phyloP scores from a whole-genome alignment of 2,329 filamentous ascomycete genomes.

The Sporothrix curviconia region DNA sequence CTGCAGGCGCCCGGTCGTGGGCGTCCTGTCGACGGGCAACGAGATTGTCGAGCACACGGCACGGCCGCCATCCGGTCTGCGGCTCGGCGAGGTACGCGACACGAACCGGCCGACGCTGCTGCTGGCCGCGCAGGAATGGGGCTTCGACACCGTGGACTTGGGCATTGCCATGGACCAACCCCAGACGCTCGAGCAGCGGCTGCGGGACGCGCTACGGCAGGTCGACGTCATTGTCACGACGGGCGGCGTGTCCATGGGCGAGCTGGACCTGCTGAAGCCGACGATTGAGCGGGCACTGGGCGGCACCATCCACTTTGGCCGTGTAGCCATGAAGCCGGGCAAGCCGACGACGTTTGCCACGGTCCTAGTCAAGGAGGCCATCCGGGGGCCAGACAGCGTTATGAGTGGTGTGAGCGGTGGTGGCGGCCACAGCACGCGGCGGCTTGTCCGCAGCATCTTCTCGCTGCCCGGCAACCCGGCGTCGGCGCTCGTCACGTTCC shows the following conservation, averaged over 20 bases:
- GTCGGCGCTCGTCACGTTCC: conserved; percentile 84
- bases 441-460: conserved; percentile 68
- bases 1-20: conserved; percentile 71
- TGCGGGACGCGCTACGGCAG: conserved; percentile 66
- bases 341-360: conserved; percentile 98
- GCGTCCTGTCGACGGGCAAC: conserved; percentile 88
- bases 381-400: conserved; percentile 38
- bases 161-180: conserved; percentile 75
- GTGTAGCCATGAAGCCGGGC: conserved; percentile 95
- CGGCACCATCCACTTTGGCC: conserved; percentile 91
- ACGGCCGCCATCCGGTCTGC: conserved; percentile 49
- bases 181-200: conserved; percentile 65
- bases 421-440: conserved; percentile 19
- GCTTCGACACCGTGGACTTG: conserved; percentile 74
- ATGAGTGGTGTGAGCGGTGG: neutral
- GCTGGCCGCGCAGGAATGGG: conserved; percentile 65
- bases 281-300: conserved; percentile 86
- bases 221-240: conserved; percentile 85
- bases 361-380: conserved; percentile 58
- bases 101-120: conserved; percentile 86
- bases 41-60: conserved; percentile 73
- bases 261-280: conserved; percentile 91
- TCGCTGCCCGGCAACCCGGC: conserved; percentile 91
- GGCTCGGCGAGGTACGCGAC: conserved; percentile 81
- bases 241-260: conserved; percentile 95